Conservation (phyloP, 1,284 basidiomycete genomes). For the Cryptococcus hybrid region DNA sequence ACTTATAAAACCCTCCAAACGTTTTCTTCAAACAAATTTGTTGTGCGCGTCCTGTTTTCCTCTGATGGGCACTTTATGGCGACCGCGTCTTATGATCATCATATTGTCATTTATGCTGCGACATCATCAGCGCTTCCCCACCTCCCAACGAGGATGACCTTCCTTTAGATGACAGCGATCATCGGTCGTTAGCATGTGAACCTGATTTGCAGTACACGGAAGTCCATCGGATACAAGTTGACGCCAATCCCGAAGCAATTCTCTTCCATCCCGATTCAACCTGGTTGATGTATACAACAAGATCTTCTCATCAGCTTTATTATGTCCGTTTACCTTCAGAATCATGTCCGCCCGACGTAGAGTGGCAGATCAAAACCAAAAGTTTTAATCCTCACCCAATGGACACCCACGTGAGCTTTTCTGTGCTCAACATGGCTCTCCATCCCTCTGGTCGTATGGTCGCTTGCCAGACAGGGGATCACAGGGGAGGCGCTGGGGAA, state of each 20-base stretch:
- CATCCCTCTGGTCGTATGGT: slow-evolving; percentile 46
- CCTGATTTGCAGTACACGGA: slow-evolving; percentile 35
- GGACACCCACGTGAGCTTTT: slow-evolving; percentile 53
- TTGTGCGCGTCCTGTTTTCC: slow-evolving; percentile 45
- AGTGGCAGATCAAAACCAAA: slow-evolving; percentile 29
- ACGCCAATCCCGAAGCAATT: slow-evolving; percentile 47
- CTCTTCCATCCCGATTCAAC: slow-evolving; percentile 31
- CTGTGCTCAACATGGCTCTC: slow-evolving; percentile 59
- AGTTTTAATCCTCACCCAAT: slow-evolving; percentile 47
- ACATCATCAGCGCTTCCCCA: slow-evolving; percentile 5
- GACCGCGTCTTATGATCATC: slow-evolving; percentile 47
- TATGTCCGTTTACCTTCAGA: slow-evolving; percentile 25
- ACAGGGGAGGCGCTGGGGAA: slow-evolving; percentile 39
- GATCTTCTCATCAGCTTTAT: slow-evolving; percentile 36
- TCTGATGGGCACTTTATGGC: slow-evolving; percentile 41
- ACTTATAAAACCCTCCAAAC: slow-evolving; percentile 38
- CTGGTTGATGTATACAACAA: slow-evolving; percentile 41
- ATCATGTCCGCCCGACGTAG: neutral
- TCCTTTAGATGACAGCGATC: slow-evolving; percentile 36
- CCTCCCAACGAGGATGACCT: slow-evolving; percentile 19
- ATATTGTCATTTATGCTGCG: slow-evolving; percentile 40
- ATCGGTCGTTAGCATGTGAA: slow-evolving; percentile 33
- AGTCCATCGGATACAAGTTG: slow-evolving; percentile 26
- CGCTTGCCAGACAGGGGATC: slow-evolving; percentile 50
- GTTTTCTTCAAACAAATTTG: slow-evolving; percentile 43